Conservation (phyloP, 805 yeast genomes). For the Sugiyamaella smithiae region DNA sequence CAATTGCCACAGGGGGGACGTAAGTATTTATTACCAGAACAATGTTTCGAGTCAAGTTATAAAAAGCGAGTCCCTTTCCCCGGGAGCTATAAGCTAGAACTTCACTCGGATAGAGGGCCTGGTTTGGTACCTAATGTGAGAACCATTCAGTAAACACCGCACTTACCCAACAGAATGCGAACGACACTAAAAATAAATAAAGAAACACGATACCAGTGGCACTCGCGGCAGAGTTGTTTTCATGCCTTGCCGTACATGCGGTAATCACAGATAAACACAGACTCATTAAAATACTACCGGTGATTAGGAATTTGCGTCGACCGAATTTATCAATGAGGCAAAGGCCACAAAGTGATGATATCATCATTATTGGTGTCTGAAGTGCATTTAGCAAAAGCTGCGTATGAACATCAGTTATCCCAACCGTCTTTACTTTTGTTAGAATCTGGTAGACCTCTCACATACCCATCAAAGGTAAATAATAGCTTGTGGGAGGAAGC, state of each 20-base stretch:
- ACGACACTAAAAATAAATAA: slow-evolving; percentile 17
- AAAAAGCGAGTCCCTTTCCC: slow-evolving; percentile 32
- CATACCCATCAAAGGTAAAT: slow-evolving; percentile 10
- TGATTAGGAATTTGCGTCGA: slow-evolving; percentile 30
- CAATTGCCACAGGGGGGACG: slow-evolving; percentile 31
- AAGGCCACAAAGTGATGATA: slow-evolving; percentile 17
- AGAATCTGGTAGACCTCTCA: neutral
- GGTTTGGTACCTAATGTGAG: slow-evolving; percentile 31
- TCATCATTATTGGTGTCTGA: slow-evolving; percentile 10
- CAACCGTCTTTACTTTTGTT: slow-evolving; percentile 9
- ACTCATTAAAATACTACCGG: slow-evolving; percentile 24
- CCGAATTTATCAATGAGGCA: slow-evolving; percentile 30
- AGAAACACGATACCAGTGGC: slow-evolving; percentile 19
- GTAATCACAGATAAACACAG: slow-evolving; percentile 36
- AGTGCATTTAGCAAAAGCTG: slow-evolving; percentile 14
- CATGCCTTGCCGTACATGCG: slow-evolving; percentile 29
- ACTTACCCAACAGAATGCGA: slow-evolving; percentile 25
- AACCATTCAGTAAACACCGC: slow-evolving; percentile 14
- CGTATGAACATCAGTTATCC: slow-evolving; percentile 10
- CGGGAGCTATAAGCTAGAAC: slow-evolving; percentile 32
- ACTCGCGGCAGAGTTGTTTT: slow-evolving; percentile 8
- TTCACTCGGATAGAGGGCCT: slow-evolving; percentile 36
- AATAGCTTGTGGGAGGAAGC: slow-evolving; percentile 14
- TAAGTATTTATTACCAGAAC: slow-evolving; percentile 32
- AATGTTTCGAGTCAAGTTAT: slow-evolving; percentile 29